A percentile compares a stretch with the other conserved stretches of the same genome.
Evolutionary conservation across 2,329 filamentous ascomycete species (phyloP).

Genomic region (Blastomyces gilchristii): DNA sequence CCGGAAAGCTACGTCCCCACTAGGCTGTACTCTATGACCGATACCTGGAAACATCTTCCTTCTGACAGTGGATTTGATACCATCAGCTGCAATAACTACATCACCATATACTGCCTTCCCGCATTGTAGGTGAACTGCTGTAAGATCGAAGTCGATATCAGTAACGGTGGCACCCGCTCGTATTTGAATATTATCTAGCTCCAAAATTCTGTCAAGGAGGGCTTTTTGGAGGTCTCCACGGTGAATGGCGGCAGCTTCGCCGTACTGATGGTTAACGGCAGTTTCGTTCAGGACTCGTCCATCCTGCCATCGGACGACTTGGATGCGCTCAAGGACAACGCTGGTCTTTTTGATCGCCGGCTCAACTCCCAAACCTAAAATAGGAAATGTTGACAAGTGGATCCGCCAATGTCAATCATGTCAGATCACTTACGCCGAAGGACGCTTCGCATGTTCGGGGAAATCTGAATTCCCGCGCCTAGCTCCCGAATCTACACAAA

Average conservation of each 20-base stretch:
- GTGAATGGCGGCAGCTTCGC: slow-evolving; percentile 23
- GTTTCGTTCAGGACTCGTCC: slow-evolving; percentile 25
- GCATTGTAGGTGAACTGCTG: slow-evolving; percentile 24
- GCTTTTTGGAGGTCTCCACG: slow-evolving; percentile 25
- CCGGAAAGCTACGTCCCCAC: slow-evolving; percentile 46
- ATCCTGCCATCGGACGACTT: slow-evolving; percentile 26
- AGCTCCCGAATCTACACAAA: slow-evolving; percentile 1
- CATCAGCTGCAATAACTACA: slow-evolving; percentile 41
- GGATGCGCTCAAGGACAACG: slow-evolving; percentile 23
- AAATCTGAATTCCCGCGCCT: slow-evolving; percentile 21
- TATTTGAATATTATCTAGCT: slow-evolving; percentile 30
- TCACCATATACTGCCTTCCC: slow-evolving; percentile 26
- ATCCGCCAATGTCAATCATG: slow-evolving; percentile 8
- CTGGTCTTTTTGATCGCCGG: slow-evolving; percentile 7
- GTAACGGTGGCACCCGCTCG: slow-evolving; percentile 20
- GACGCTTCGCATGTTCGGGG: slow-evolving; percentile 14
- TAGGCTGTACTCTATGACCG: slow-evolving; percentile 17
- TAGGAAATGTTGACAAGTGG: background rate
- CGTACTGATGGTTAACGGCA: slow-evolving; percentile 22
- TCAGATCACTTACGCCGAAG: slow-evolving; percentile 6
- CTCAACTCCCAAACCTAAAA: slow-evolving; percentile 5
- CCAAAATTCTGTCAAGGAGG: slow-evolving; percentile 19
- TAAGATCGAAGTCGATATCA: slow-evolving; percentile 13
- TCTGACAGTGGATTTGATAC: slow-evolving; percentile 42
- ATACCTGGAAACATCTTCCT: slow-evolving; percentile 27